These are phyloP conservation scores for Inga laurina DNA, from an alignment of 306 rosid genomes.

Conservation along the genomic window DNA sequence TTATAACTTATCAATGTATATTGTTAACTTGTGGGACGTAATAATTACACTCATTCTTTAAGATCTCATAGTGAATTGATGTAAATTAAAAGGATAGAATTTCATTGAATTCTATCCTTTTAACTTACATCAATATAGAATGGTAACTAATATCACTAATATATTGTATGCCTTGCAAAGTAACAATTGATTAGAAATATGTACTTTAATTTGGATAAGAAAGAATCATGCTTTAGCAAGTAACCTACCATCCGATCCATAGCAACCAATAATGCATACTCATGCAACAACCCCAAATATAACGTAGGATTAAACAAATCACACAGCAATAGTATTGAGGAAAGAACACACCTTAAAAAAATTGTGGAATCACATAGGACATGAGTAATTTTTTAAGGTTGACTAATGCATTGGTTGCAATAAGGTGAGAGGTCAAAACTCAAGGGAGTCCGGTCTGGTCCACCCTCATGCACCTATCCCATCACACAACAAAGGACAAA, in stretches of 20 bases:
- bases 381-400: constrained; percentile 56
- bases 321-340: constrained; percentile 10
- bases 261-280: constrained; percentile 32
- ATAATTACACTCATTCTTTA: no score
- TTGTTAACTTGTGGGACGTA: no score
- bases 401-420: constrained; percentile 69
- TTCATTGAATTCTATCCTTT: background rate
- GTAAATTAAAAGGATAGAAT: no score
- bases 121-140: background rate
- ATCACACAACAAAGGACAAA: constrained; percentile 66
- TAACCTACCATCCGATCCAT: constrained; percentile 41
- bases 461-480: constrained; percentile 46
- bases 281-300: constrained; percentile 37
- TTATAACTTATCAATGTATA: no score
- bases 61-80: no score
- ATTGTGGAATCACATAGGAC: background rate
- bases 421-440: constrained; percentile 48
- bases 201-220: background rate
- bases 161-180: background rate
- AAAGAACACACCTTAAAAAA: constrained; percentile 20
- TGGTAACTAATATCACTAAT: background rate
- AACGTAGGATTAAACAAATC: background rate
- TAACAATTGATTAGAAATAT: background rate
- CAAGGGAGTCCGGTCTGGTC: constrained; percentile 51
- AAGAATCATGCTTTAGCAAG: constrained; percentile 38